These are phyloP conservation scores for Pichia deserticola DNA, from an alignment of 805 yeast species.

Conservation along the genomic window DNA sequence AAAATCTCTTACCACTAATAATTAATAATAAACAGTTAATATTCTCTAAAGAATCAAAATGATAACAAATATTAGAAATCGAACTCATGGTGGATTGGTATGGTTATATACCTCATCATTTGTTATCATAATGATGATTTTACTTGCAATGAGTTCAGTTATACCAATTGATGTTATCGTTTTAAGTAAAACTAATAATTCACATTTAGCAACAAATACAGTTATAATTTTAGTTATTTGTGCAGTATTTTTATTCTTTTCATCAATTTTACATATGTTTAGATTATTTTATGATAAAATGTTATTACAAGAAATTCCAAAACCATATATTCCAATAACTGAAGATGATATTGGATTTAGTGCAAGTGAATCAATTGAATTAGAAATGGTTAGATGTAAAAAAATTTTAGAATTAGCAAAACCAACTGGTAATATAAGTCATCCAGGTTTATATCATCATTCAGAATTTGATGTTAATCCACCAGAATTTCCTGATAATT, in stretches of 20 bases:
- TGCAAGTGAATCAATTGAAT: slow-evolving; percentile 33
- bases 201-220: slow-evolving; percentile 62
- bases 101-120: slow-evolving; percentile 43
- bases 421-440: slow-evolving; percentile 38
- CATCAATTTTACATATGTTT: slow-evolving; percentile 45
- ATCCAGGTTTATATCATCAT: slow-evolving; percentile 40
- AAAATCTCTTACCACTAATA: too few relatives aligned
- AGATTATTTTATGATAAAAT: slow-evolving; percentile 53
- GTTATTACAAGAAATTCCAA: slow-evolving; percentile 69
- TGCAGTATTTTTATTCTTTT: slow-evolving; percentile 47
- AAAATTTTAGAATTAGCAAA: slow-evolving; percentile 32
- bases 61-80: background rate
- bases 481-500: slow-evolving; percentile 21
- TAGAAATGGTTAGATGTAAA: slow-evolving; percentile 36
- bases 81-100: background rate
- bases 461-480: slow-evolving; percentile 3
- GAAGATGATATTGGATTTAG: slow-evolving; percentile 50
- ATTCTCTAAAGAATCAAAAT: background rate
- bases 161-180: slow-evolving; percentile 76
- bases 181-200: slow-evolving; percentile 43
- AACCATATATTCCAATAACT: slow-evolving; percentile 62
- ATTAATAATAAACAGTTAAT: too few relatives aligned
- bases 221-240: slow-evolving; percentile 72
- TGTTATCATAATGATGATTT: slow-evolving; percentile 31
- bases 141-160: slow-evolving; percentile 57